A percentile compares a stretch with the other conserved stretches of the same genome.
phyloP scores from a whole-genome alignment of 148 eudicot genomes.

The Vaccinium corymbosum region DNA sequence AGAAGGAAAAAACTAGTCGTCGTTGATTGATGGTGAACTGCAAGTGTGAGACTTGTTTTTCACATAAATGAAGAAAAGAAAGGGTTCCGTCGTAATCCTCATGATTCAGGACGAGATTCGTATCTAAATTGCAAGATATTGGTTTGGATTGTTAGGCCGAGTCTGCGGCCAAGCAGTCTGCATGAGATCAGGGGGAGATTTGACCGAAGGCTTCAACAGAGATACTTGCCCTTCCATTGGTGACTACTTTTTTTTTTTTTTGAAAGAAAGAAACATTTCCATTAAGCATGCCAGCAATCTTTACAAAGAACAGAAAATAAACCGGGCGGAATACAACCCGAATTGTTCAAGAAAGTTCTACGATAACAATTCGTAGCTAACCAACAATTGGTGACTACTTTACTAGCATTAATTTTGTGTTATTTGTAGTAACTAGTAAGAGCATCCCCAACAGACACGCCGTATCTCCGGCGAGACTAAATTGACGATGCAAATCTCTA shows the following conservation, averaged over 20 bases:
- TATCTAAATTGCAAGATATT: conserved; percentile 11
- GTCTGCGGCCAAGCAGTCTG: background rate
- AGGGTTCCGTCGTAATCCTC: background rate
- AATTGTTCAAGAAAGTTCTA: too few species aligned
- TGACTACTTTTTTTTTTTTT: background rate
- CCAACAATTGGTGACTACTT: background rate
- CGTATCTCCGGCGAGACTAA: too few species aligned
- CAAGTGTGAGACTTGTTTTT: background rate
- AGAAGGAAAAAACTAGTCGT: too few species aligned
- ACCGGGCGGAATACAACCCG: too few species aligned
- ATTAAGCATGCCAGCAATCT: too few species aligned
- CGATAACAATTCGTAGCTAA: too few species aligned
- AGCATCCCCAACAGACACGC: too few species aligned
- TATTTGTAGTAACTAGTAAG: background rate
- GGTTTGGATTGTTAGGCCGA: background rate
- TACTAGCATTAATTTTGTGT: background rate
- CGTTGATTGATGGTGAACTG: background rate
- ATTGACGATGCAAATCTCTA: too few species aligned
- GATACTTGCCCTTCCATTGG: background rate
- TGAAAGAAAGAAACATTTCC: too few species aligned
- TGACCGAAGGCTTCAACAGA: background rate
- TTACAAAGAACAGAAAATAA: too few species aligned
- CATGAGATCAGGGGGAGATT: background rate
- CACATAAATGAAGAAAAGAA: background rate
- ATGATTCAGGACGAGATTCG: conserved; percentile 16